Evolutionary conservation across 257 asterid genomes (phyloP).

Genomic region (Solanum rostratum): DNA sequence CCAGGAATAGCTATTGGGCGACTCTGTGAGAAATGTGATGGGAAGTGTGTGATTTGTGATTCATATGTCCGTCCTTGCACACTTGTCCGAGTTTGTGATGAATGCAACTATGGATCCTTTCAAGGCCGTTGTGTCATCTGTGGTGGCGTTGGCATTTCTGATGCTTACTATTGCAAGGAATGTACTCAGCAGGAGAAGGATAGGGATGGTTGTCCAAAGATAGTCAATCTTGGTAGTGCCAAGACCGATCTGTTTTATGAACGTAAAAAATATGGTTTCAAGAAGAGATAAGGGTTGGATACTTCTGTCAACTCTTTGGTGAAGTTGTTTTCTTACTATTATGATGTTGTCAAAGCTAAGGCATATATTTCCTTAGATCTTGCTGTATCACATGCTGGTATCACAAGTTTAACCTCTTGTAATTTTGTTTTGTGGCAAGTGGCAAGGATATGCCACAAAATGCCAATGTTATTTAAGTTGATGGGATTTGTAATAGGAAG

Average conservation of each 20-base stretch:
- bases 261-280: conserved; percentile 73
- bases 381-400: no score
- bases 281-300: conserved; percentile 68
- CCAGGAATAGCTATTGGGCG: no score
- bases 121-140: conserved; percentile 83
- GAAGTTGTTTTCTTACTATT: no score
- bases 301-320: no score
- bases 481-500: no score
- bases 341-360: no score
- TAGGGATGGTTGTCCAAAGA: conserved; percentile 77
- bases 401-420: no score
- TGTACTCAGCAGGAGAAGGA: conserved; percentile 81
- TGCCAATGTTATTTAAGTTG: no score
- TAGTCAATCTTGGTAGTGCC: conserved; percentile 78
- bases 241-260: conserved; percentile 72
- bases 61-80: conserved; percentile 90
- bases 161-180: conserved; percentile 81
- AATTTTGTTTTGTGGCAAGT: no score
- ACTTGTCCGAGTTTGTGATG: conserved; percentile 72
- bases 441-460: no score
- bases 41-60: conserved; percentile 76
- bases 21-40: no score
- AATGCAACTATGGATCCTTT: conserved; percentile 79
- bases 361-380: no score
- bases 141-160: conserved; percentile 74